phyloP scores from a whole-genome alignment of 768 basidiomycete genomes.

The Cubamyces sp. region DNA sequence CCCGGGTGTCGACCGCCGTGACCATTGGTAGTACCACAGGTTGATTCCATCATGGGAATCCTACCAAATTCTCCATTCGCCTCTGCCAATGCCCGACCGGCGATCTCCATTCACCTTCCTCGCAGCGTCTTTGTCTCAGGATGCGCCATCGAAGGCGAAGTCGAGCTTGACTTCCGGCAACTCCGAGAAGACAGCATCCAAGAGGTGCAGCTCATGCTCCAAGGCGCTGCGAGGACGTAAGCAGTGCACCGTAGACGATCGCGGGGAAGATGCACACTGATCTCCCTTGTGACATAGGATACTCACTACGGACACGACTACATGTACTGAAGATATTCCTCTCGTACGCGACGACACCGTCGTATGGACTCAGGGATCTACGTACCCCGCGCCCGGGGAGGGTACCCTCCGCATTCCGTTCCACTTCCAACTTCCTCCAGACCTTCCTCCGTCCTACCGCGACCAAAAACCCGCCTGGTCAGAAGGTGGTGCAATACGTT shows the following conservation, averaged over 20 bases:
- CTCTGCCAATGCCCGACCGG: too few species aligned
- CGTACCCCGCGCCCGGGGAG: conserved; percentile 13
- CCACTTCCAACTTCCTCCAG: conserved; percentile 16
- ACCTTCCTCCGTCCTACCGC: conserved; percentile 17
- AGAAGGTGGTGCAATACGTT: not conserved
- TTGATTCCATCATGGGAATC: too few species aligned
- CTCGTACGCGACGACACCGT: conserved; percentile 1
- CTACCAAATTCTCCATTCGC: too few species aligned
- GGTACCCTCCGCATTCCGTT: conserved; percentile 22
- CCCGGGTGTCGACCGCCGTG: too few species aligned
- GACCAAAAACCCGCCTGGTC: not conserved
- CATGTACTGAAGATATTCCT: not conserved
- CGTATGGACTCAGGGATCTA: conserved; percentile 18
- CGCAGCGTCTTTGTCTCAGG: conserved; percentile 15
- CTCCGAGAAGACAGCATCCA: conserved; percentile 20
- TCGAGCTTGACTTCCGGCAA: conserved; percentile 21
- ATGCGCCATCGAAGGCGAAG: conserved; percentile 16
- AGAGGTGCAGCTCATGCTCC: conserved; percentile 26
- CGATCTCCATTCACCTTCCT: not conserved
- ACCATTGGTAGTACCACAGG: too few species aligned
- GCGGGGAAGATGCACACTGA: not conserved
- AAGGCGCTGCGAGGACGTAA: conserved; percentile 22
- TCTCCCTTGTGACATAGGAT: not conserved
- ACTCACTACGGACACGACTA: not conserved
- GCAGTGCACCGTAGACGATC: not conserved